phyloP scores from a whole-genome alignment of 2,329 filamentous ascomycete genomes.

The Fusarium sp. region DNA sequence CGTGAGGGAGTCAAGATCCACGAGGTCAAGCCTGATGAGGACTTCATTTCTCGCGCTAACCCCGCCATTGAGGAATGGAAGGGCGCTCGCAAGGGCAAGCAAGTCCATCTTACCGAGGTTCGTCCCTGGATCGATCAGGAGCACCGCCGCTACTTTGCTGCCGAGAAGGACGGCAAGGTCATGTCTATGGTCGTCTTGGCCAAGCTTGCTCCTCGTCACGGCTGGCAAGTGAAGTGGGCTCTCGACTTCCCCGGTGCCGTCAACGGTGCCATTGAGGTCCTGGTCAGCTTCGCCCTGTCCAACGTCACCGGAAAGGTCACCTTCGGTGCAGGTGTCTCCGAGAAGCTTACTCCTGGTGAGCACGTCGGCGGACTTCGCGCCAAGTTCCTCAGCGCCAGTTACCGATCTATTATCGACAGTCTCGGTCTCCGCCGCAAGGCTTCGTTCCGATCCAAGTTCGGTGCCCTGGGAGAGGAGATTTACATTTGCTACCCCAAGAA shows the following conservation, averaged over 20 bases:
- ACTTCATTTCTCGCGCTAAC: constrained; percentile 76
- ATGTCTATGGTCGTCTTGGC: constrained; percentile 84
- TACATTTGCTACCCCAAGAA: constrained; percentile 92
- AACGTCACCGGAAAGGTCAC: constrained; percentile 71
- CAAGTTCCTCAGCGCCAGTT: constrained; percentile 83
- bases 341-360: constrained; percentile 79
- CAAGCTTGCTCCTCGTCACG: constrained; percentile 81
- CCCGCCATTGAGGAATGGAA: constrained; percentile 83
- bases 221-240: constrained; percentile 97
- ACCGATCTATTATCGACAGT: constrained; percentile 83
- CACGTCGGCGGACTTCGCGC: constrained; percentile 84
- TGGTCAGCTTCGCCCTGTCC: constrained; percentile 76
- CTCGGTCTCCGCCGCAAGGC: constrained; percentile 85
- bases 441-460: constrained; percentile 92
- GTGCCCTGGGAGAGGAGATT: constrained; percentile 82
- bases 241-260: constrained; percentile 90
- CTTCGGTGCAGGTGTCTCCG: constrained; percentile 85
- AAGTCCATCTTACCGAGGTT: constrained; percentile 91
- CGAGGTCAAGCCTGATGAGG: constrained; percentile 75
- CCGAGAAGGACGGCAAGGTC: constrained; percentile 78
- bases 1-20: constrained; percentile 85
- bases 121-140: constrained; percentile 85
- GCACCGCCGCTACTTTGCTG: constrained; percentile 88
- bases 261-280: constrained; percentile 86
- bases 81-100: constrained; percentile 78